Evolutionary conservation across 495 filamentous ascomycete species (phyloP).

Genomic region (Penicillium lagena): DNA sequence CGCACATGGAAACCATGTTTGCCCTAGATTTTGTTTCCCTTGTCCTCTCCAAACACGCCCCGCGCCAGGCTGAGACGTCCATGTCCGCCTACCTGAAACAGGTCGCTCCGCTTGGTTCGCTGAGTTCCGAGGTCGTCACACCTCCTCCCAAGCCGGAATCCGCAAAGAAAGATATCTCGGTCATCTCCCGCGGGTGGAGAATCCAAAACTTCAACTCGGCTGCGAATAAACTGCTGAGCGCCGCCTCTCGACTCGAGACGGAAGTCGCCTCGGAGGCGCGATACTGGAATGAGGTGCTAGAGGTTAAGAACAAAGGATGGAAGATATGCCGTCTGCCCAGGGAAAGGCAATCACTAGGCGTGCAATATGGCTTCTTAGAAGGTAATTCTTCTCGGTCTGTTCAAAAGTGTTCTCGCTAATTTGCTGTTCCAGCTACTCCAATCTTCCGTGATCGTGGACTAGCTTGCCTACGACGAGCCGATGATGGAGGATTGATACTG

Average conservation of each 20-base stretch:
- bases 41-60: slow-evolving; percentile 68
- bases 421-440: slow-evolving; percentile 47
- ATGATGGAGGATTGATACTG: slow-evolving; percentile 67
- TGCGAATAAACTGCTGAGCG: slow-evolving; percentile 67
- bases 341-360: slow-evolving; percentile 68
- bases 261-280: slow-evolving; percentile 72
- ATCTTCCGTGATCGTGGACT: slow-evolving; percentile 73
- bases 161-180: slow-evolving; percentile 44
- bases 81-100: slow-evolving; percentile 65
- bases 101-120: slow-evolving; percentile 61
- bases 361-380: slow-evolving; percentile 85
- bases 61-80: slow-evolving; percentile 58
- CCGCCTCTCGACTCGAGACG: slow-evolving; percentile 63
- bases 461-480: slow-evolving; percentile 64
- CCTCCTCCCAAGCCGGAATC: slow-evolving; percentile 46
- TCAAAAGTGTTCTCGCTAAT: background rate
- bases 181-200: slow-evolving; percentile 70
- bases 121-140: slow-evolving; percentile 68
- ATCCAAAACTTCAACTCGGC: slow-evolving; percentile 65
- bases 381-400: slow-evolving; percentile 23
- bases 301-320: slow-evolving; percentile 80
- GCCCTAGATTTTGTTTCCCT: slow-evolving; percentile 82
- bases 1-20: slow-evolving; percentile 58
- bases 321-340: slow-evolving; percentile 66
- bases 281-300: slow-evolving; percentile 84